These are phyloP conservation scores for Aspergillus novoparasiticus DNA, from an alignment of 2,329 filamentous ascomycete species.

Conservation along the genomic window DNA sequence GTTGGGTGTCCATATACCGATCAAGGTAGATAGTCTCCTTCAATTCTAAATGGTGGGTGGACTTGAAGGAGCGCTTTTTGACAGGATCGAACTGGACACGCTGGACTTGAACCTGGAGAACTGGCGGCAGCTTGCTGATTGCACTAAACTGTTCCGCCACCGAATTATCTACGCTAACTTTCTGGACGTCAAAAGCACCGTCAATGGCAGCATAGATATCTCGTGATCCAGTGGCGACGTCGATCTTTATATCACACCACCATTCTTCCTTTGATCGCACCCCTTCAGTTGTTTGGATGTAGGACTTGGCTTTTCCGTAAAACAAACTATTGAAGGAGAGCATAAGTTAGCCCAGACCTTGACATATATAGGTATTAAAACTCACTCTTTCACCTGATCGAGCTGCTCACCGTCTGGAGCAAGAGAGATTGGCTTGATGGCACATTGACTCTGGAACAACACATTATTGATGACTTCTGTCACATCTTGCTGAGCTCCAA, in stretches of 20 bases:
- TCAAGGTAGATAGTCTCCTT: slow-evolving; percentile 83
- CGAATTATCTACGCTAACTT: slow-evolving; percentile 67
- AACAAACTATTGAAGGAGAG: slow-evolving; percentile 46
- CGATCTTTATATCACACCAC: slow-evolving; percentile 65
- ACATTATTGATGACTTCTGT: slow-evolving; percentile 94
- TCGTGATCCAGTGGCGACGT: slow-evolving; percentile 59
- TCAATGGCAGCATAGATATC: slow-evolving; percentile 85
- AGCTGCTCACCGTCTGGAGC: slow-evolving; percentile 74
- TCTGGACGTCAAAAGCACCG: slow-evolving; percentile 78
- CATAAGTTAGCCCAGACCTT: slow-evolving; percentile 13
- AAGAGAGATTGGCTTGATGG: slow-evolving; percentile 71
- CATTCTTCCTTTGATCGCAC: slow-evolving; percentile 57
- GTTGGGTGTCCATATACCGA: slow-evolving; percentile 72
- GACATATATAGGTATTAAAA: slow-evolving; percentile 21
- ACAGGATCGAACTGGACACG: slow-evolving; percentile 72
- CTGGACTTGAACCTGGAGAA: slow-evolving; percentile 88
- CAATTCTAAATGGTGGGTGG: slow-evolving; percentile 76
- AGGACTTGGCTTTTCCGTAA: slow-evolving; percentile 51
- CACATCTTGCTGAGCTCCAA: slow-evolving; percentile 84
- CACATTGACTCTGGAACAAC: slow-evolving; percentile 85
- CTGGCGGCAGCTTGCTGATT: slow-evolving; percentile 75
- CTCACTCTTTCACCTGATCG: slow-evolving; percentile 72
- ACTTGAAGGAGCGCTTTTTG: slow-evolving; percentile 66
- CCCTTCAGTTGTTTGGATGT: slow-evolving; percentile 49
- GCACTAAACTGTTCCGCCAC: slow-evolving; percentile 67